These are phyloP conservation scores for Mycena indigotica DNA, from an alignment of 768 basidiomycete species.

Conservation along the genomic window DNA sequence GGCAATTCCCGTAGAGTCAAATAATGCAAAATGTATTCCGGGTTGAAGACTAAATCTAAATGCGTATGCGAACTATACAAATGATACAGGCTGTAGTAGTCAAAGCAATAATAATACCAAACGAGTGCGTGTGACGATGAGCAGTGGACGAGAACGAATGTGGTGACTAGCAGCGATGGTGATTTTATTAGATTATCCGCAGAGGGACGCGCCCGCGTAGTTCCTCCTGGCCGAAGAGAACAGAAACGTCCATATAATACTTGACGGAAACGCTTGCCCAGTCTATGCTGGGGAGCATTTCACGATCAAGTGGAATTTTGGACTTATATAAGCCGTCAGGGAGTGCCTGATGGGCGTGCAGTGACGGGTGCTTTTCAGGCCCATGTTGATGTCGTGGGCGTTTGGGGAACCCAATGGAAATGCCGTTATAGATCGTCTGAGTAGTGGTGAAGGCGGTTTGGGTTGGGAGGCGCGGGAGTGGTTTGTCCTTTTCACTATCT, in stretches of 20 bases:
- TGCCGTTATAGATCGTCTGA: slow-evolving; percentile 48
- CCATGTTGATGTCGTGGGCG: slow-evolving; percentile 53
- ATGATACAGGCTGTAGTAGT: slow-evolving; percentile 10
- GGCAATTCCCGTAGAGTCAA: too few relatives aligned
- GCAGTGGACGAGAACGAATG: slow-evolving; percentile 13
- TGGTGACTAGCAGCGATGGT: slow-evolving; percentile 3
- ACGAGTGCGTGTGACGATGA: slow-evolving; percentile 2
- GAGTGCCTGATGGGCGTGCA: slow-evolving; percentile 48
- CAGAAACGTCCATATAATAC: slow-evolving; percentile 77
- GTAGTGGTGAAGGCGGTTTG: slow-evolving; percentile 44
- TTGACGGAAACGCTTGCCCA: slow-evolving; percentile 71
- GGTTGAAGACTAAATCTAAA: neutral
- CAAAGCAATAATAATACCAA: slow-evolving; percentile 23
- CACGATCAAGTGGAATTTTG: slow-evolving; percentile 53
- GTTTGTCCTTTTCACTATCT: slow-evolving; percentile 36
- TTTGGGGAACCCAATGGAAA: slow-evolving; percentile 73
- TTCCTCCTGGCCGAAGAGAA: slow-evolving; percentile 64
- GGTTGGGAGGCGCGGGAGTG: slow-evolving; percentile 44
- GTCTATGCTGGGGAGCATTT: slow-evolving; percentile 66
- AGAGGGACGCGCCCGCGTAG: slow-evolving; percentile 65
- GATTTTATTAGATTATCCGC: slow-evolving; percentile 45
- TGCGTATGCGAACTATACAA: slow-evolving; percentile 13
- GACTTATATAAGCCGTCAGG: slow-evolving; percentile 73
- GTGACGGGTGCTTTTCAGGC: slow-evolving; percentile 43
- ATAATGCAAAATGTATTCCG: neutral